These are phyloP conservation scores for Ambrosia artemisiifolia DNA, from an alignment of 129 eudicot species.

Conservation along the genomic window DNA sequence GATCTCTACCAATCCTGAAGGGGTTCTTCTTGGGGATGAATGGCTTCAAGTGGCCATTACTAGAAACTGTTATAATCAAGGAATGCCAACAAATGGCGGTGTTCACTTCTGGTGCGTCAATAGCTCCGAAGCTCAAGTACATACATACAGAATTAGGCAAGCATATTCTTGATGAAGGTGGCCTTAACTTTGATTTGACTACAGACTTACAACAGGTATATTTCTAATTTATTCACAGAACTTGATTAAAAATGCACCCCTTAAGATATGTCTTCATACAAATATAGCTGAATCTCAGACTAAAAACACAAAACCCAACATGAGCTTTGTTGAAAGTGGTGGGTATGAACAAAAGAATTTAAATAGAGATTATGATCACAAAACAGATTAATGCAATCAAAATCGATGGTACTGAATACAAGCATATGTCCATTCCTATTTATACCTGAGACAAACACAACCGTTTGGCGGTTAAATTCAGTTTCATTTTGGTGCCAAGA, in stretches of 20 bases:
- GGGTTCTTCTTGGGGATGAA: constrained; percentile 16
- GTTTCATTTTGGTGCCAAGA: no score
- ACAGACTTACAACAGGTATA: not conserved
- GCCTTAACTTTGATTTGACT: not conserved
- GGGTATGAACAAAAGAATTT: no score
- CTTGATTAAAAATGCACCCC: not conserved
- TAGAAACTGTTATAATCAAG: not conserved
- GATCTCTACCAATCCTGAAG: not conserved
- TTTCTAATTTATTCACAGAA: not conserved
- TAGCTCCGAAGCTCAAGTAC: constrained; percentile 1
- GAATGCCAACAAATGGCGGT: not conserved
- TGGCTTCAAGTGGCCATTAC: not conserved
- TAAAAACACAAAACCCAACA: not conserved
- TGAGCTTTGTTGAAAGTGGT: not conserved
- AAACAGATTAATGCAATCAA: no score
- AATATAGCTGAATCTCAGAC: not conserved
- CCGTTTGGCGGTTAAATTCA: no score
- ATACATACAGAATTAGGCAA: constrained; percentile 6
- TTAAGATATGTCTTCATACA: not conserved
- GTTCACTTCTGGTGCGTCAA: constrained; percentile 3
- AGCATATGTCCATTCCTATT: no score
- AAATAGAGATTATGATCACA: not conserved
- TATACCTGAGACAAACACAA: no score
- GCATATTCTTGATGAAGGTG: not conserved
- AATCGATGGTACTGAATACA: no score